Evolutionary conservation across 441 rosid species (phyloP), one percentile per base, ranked within the genome.

Genomic region (Omphalea diandra): DNA sequence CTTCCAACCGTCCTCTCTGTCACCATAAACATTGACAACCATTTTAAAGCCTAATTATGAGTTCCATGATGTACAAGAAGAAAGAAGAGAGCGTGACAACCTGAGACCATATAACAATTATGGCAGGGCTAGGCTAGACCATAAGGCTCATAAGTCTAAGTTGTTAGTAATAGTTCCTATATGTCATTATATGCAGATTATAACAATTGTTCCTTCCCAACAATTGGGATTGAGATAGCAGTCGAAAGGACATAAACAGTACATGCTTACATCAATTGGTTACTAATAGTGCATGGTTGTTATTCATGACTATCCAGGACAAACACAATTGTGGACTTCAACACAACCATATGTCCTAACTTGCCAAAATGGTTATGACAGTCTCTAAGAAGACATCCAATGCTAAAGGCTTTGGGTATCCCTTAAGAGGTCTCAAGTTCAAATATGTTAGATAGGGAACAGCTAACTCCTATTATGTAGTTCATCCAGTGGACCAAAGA

Each of bases 1-100:
- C 97, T 81, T 94, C 99, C 86, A 94, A 83, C 65, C 98, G 88
- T 32, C 67, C 78, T 80, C 97, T 92, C 98, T 94, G 76, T 71
- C 70, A 76, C 58, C 67, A 72, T 77, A 70, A 68, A 62, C 69
- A 63, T 54, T 50, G 75, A 68, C 47, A 54, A 18, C 43, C 41
- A 15, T 46, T 43, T 29, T n/a, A 4, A 47, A 46, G 59, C 27
- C 27, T 17, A 36, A 52, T 27, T 36, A 40, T 53, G n/a, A 50
- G 59, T 18, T 55, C 17, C 53, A 43, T n/a, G 38, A 54, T 4
- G 0, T 2, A 46, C 24, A 9, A 20, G 1, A 31, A 68, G 12
- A 8, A 38, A 10, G 5, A 18, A 18, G 3, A 5, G 12, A 17
- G 22, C 7, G 35, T 54, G 8, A 12, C 59, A 26, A 27, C 59